phyloP scores from a whole-genome alignment of 164 flowering plant species.

The Magnolia officinalis region DNA sequence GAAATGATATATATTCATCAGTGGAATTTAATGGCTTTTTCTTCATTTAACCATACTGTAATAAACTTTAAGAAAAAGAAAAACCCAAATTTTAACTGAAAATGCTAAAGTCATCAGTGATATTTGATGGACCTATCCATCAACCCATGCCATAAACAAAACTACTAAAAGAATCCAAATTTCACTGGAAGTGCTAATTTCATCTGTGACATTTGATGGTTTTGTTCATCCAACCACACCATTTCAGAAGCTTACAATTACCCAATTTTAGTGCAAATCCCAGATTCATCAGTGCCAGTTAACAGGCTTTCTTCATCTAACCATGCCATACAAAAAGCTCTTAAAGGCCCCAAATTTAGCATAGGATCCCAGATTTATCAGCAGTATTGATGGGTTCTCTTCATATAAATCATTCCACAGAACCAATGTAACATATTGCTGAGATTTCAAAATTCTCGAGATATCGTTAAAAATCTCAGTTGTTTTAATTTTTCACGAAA shows the following conservation, averaged over 20 bases:
- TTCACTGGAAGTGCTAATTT: too few species aligned
- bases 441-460: too few species aligned
- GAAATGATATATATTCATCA: neutral
- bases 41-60: neutral
- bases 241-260: neutral
- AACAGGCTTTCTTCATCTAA: neutral
- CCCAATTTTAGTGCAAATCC: neutral
- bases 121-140: neutral
- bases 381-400: too few species aligned
- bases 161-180: too few species aligned
- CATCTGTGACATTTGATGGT: neutral
- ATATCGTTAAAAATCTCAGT: too few species aligned
- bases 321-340: neutral
- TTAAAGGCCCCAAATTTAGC: neutral
- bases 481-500: too few species aligned
- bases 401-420: too few species aligned
- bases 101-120: neutral
- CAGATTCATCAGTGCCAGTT: neutral
- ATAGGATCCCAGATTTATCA: neutral
- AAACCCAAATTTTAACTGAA: neutral
- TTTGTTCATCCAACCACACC: neutral
- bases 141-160: too few species aligned
- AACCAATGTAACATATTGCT: too few species aligned
- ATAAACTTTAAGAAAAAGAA: neutral
- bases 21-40: neutral